Evolutionary conservation across 768 basidiomycete genomes (phyloP), one percentile per base, ranked within the genome.

Genomic region (Tulasnella sp.): DNA sequence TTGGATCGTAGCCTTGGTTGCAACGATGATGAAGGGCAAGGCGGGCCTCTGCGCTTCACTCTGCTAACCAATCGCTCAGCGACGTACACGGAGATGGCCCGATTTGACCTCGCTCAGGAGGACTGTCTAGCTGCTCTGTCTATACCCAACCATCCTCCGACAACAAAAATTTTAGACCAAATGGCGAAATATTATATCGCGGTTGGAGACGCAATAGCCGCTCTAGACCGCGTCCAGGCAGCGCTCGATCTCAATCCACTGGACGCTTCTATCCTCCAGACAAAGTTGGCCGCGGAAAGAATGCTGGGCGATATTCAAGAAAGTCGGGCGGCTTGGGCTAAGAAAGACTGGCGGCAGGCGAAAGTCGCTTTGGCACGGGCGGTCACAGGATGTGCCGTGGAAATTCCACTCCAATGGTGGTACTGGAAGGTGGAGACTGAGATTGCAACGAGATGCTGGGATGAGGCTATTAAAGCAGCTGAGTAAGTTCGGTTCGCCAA

Each of bases 171-270:
- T 9, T 78, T 93, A 50, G 74, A 89, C 38, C 85, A 90, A 2
- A 79, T 91, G 5, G 88, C 86, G 0, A 80, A 85, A 52, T 92
- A 89, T 70, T 89, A 93, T 63, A 75, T 90, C 13, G 86, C 88
- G 0, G 76, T 89, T 8, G 90, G 87, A 1, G 77, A 79, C 1
- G 76, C 84, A 0, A 77, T 78, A 1, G 79, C 82, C 13, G 86
- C 89, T 1, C 74, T 81, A 13, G 82, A 83, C 4, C 81, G 84
- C 0, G 73, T 90, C 50, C 78, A 83, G n/a, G 68, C 74, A 7
- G 78, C 81, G 17, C 73, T 88, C 24, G 66, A 77, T 2, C 56
- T 85, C 51, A 87, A 89, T 15, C 34, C 34, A 7, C 34, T 38
- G 15, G 34, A 58, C 79, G 84, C 0, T 71, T 69, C 29, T 88